Base-by-base conservation (phyloP, 2,329 filamentous ascomycete species). In the Teratosphaeria destructans region DNA sequence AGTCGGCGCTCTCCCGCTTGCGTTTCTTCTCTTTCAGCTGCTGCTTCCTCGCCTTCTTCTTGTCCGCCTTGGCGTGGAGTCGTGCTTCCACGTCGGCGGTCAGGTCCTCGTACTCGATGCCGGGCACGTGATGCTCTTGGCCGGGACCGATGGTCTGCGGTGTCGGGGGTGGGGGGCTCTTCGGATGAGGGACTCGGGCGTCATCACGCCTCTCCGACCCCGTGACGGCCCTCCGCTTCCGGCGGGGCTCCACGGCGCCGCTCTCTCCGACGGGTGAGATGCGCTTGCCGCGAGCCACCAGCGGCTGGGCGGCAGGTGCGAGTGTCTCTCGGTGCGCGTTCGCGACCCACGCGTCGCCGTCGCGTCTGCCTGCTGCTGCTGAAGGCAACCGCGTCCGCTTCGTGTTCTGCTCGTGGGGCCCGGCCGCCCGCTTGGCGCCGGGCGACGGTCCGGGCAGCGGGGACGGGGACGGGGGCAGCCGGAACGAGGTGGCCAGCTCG, bases 1-100 rank as follows among this genome's bases (percentile, higher is more conserved):
- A 70, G 53, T 65, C 70, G 35, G 49, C 60, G 49, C 68, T 71
- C 37, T 72, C 70, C 1, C 71, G 65, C 62, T 74, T 74, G 16
- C 72, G 68, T 64, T 73, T 73, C 65, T 68, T 71, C 43, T 65
- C 64, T 2, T 57, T 57, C 32, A 7, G 7, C 43, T 23, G 43
- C n/a, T 49, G 16, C 54, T 64, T 65, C 61, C 67, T 67, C 3
- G 57, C 61, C 60, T 61, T 63, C 57, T 65, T 62, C 60, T 67
- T 66, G 19, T 65, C 65, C 37, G 63, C 64, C 58, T 71, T 74
- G 3, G 68, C 68, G 49, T 67, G 65, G 8, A 73, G 59, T 4
- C 71, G 66, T 27, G 66, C 67, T 1, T 67, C 66, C 2, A 72
- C 67, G 59, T 71, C 68, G 7, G 64, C 68, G 0, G 64, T 67